Evolutionary conservation across 768 basidiomycete genomes (phyloP).

Genomic region (Pisolithus tinctorius): DNA sequence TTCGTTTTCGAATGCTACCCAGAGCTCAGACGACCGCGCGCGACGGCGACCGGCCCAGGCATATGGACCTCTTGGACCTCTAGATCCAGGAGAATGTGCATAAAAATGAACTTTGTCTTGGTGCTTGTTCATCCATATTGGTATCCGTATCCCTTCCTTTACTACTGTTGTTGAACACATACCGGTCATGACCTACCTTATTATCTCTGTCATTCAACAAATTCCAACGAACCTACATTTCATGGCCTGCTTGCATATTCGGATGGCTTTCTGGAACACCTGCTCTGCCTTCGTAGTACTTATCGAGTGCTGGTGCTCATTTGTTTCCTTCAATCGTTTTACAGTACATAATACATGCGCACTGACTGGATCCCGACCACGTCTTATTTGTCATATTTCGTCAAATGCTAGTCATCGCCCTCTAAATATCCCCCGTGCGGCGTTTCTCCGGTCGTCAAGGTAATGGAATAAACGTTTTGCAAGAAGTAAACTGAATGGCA

Average conservation of each 20-base stretch:
- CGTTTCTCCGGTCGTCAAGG: slow-evolving; percentile 45
- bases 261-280: background rate
- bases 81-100: slow-evolving; percentile 53
- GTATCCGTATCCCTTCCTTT: slow-evolving; percentile 5
- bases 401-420: background rate
- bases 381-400: background rate
- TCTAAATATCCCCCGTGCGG: slow-evolving; percentile 16
- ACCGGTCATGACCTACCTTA: slow-evolving; percentile 1
- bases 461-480: slow-evolving; percentile 35
- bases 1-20: slow-evolving; percentile 23
- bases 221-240: background rate
- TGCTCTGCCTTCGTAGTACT: background rate
- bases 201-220: background rate
- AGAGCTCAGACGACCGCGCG: slow-evolving; percentile 30
- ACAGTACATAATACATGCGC: background rate
- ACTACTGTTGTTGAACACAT: background rate
- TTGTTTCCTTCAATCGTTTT: background rate
- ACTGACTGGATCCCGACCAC: background rate
- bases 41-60: slow-evolving; percentile 29
- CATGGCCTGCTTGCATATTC: background rate
- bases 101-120: slow-evolving; percentile 26
- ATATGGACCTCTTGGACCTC: slow-evolving; percentile 51
- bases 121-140: slow-evolving; percentile 27
- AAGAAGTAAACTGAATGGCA: background rate
- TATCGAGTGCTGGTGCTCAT: background rate